Percentiles rank a stretch among this genome's conserved stretches.
These are phyloP conservation scores for Mycena metata DNA, from an alignment of 768 basidiomycete species.

Conservation along the genomic window DNA sequence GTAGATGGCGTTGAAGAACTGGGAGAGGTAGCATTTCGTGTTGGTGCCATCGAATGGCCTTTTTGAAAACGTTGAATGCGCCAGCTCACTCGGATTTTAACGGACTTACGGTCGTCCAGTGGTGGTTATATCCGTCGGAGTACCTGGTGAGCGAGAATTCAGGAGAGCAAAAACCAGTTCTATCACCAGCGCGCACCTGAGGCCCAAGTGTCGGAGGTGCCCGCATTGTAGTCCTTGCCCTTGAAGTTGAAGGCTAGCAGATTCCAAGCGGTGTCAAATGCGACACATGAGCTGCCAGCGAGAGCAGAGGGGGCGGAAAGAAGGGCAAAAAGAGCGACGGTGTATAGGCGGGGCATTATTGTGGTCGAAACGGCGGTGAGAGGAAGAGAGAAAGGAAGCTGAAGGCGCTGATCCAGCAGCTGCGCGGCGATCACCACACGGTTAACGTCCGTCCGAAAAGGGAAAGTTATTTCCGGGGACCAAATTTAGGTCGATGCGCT, in stretches of 20 bases:
- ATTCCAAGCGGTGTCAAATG: constrained; percentile 87
- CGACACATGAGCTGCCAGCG: constrained; percentile 70
- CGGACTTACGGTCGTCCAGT: constrained; percentile 80
- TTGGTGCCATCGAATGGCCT: constrained; percentile 76
- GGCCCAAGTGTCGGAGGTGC: constrained; percentile 77
- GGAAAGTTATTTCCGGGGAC: no score
- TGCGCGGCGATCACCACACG: no score
- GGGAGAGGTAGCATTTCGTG: constrained; percentile 80
- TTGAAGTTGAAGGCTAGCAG: constrained; percentile 88
- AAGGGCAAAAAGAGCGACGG: constrained; percentile 67
- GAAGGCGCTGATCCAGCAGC: no score
- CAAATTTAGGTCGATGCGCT: no score
- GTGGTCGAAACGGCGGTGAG: no score
- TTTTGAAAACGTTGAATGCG: constrained; percentile 20
- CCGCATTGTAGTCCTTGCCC: constrained; percentile 87
- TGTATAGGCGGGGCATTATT: constrained; percentile 47
- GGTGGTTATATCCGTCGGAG: constrained; percentile 77
- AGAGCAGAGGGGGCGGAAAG: constrained; percentile 51
- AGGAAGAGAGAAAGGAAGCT: no score
- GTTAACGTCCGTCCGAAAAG: no score
- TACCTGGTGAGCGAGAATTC: constrained; percentile 51
- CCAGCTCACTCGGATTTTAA: constrained; percentile 21
- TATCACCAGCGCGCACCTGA: constrained; percentile 55
- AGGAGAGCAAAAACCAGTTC: not conserved
- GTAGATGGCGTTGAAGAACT: constrained; percentile 91